Conservation (phyloP, 75 land plant genomes). For the Picea glauca region DNA sequence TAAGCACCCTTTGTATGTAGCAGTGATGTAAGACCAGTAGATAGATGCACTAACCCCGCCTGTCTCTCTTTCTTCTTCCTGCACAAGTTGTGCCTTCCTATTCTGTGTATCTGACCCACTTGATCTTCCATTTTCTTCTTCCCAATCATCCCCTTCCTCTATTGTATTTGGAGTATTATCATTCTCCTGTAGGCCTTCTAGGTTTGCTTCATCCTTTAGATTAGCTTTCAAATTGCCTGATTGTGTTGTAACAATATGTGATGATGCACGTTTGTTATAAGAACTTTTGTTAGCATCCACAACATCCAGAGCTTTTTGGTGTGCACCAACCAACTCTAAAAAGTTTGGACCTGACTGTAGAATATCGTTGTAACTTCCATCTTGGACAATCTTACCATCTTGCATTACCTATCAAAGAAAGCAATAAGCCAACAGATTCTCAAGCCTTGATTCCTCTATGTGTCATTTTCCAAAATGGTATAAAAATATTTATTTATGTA, state of each 20-base stretch:
- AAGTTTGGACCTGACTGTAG: slow-evolving; percentile 59
- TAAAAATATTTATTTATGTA: too few species aligned
- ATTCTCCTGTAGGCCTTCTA: slow-evolving; percentile 8
- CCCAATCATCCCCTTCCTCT: neutral
- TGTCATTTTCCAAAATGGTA: too few species aligned
- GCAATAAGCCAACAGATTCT: too few species aligned
- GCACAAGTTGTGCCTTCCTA: slow-evolving; percentile 52
- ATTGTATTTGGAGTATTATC: slow-evolving; percentile 17
- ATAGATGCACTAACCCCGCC: slow-evolving; percentile 61
- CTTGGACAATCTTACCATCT: slow-evolving; percentile 68
- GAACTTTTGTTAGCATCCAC: slow-evolving; percentile 25
- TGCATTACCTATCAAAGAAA: too few species aligned
- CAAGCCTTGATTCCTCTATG: too few species aligned
- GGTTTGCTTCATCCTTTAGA: neutral
- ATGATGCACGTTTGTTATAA: neutral
- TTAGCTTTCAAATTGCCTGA: neutral
- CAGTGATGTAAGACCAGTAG: slow-evolving; percentile 76
- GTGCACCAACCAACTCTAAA: slow-evolving; percentile 68
- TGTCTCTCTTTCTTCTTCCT: slow-evolving; percentile 71
- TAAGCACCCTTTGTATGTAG: slow-evolving; percentile 51
- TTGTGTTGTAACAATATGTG: neutral
- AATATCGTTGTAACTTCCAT: slow-evolving; percentile 61
- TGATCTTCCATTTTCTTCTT: slow-evolving; percentile 6
- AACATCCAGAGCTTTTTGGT: slow-evolving; percentile 51
- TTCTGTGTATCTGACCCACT: neutral